These are phyloP conservation scores for Pyrenophora tritici-repentis DNA, from an alignment of 2,329 filamentous ascomycete genomes.

Conservation along the genomic window DNA sequence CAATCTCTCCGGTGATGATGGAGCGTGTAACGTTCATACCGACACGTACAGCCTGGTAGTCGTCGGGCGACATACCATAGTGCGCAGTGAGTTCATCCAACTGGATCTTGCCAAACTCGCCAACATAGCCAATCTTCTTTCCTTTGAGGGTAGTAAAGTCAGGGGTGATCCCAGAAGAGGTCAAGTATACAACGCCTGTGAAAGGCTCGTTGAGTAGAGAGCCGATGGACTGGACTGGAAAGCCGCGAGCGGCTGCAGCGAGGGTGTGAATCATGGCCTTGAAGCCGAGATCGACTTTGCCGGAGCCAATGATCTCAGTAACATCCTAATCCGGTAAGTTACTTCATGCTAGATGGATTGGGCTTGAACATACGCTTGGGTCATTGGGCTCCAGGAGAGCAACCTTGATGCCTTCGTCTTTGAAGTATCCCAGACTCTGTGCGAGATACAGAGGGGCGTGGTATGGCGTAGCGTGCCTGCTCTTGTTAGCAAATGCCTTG, in stretches of 20 bases:
- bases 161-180: conserved; percentile 72
- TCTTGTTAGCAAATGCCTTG: conserved; percentile 10
- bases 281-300: conserved; percentile 78
- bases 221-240: conserved; percentile 73
- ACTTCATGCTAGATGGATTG: background rate
- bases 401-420: conserved; percentile 76
- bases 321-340: conserved; percentile 60
- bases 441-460: conserved; percentile 78
- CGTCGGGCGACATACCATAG: conserved; percentile 73
- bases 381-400: conserved; percentile 79
- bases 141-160: conserved; percentile 77
- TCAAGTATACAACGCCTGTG: conserved; percentile 78
- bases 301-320: conserved; percentile 77
- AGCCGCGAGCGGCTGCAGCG: conserved; percentile 75
- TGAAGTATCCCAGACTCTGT: conserved; percentile 75
- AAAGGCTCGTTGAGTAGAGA: conserved; percentile 80
- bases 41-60: conserved; percentile 78
- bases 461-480: conserved; percentile 80
- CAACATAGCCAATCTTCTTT: conserved; percentile 78
- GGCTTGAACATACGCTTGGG: conserved; percentile 61
- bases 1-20: conserved; percentile 73
- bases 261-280: conserved; percentile 86
- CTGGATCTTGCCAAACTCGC: conserved; percentile 81
- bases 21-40: conserved; percentile 82
- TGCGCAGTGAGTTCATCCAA: conserved; percentile 80